Base-by-base conservation (phyloP, 805 yeast genomes). In the Helenozyma rhizophorensis region DNA sequence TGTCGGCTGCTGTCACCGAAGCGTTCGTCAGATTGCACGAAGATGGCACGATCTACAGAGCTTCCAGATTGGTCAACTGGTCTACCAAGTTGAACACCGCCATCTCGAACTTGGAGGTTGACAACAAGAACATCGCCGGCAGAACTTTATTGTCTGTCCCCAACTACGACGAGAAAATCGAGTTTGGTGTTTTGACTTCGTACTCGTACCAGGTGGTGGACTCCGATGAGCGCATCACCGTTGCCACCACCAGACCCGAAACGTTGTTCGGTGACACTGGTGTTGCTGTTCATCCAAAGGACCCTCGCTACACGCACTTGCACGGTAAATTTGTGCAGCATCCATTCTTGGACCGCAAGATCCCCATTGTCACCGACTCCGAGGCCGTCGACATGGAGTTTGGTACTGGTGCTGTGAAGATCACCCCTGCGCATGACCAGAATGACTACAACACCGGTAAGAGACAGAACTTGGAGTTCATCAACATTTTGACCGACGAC, bases 401-500 rank as follows among this genome's bases (percentile, higher is more conserved):
- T 50, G 98, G 98, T 74, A 93, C 98, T 42, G 98, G 98, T 81
- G 98, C 98, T 30, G 98, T 93, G 42, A 93, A 93, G 68, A 93
- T 93, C 58, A 93, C 98, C 10, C 98, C 98, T 39, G 97, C 96
- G 27, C 98, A 93, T 64, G 98, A 93, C 66, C 83, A 80, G 53
- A 93, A 93, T 74, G 98, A 93, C 86, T 88, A 86, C 74, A 74
- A 71, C 56, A 87, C 96, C 34, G 98, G 98, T 70, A 89, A 85
- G 69, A 88, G 98, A 69, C 85, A 87, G 62, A 70, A 77, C 54
- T 73, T 93, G 52, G 96, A 87, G 58, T 77, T 87, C 53, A 74
- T 93, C 65, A 89, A 87, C 65, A 88, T 93, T 45, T 69, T 84
- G 50, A 90, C 95, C 36, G 97, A 93, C 55, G 85, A 87, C 53